Evolutionary conservation across 2,329 filamentous ascomycete species (phyloP).

Genomic region (Delphinella strobiligena): DNA sequence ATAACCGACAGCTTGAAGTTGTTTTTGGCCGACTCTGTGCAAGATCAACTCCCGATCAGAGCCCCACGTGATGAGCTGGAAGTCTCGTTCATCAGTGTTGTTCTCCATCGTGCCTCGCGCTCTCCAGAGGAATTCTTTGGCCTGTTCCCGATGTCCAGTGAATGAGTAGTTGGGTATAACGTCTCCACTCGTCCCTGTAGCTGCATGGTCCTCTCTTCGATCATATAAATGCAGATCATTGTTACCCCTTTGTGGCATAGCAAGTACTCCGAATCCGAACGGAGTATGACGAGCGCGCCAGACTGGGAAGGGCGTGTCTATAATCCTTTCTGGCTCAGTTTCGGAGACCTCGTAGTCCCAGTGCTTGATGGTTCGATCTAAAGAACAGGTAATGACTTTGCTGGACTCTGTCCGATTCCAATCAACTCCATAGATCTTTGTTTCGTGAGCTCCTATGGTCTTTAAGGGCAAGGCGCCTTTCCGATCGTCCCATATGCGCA

Average conservation of each 20-base stretch:
- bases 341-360: constrained; percentile 65
- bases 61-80: constrained; percentile 88
- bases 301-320: constrained; percentile 73
- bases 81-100: constrained; percentile 71
- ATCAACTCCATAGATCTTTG: constrained; percentile 90
- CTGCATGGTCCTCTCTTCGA: constrained; percentile 29
- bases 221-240: constrained; percentile 70
- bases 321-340: constrained; percentile 60
- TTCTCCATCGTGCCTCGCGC: constrained; percentile 55
- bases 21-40: constrained; percentile 55
- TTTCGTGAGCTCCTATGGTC: constrained; percentile 77
- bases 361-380: constrained; percentile 86
- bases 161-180: constrained; percentile 43
- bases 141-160: constrained; percentile 48
- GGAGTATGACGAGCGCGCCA: constrained; percentile 88
- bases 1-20: constrained; percentile 59
- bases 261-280: constrained; percentile 73
- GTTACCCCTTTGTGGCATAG: constrained; percentile 85
- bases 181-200: constrained; percentile 22
- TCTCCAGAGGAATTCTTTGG: constrained; percentile 88
- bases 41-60: constrained; percentile 72
- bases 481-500: constrained; percentile 84
- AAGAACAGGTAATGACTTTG: constrained; percentile 72
- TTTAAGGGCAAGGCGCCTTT: constrained; percentile 66
- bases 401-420: constrained; percentile 72